Evolutionary conservation across 768 basidiomycete species (phyloP).

Genomic region (Boletus rubropictus): DNA sequence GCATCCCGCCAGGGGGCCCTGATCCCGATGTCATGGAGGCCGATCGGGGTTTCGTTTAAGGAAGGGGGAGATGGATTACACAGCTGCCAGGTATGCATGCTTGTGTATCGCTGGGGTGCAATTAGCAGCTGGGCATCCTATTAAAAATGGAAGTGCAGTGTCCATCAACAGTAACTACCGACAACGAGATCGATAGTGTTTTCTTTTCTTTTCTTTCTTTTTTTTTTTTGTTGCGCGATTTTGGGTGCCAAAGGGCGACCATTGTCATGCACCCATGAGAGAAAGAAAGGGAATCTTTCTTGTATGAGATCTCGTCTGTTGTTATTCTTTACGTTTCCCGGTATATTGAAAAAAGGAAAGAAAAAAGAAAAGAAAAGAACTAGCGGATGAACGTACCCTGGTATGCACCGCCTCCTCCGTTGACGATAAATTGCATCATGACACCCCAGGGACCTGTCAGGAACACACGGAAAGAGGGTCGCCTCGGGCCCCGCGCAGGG

Average conservation of each 20-base stretch:
- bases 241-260: background rate
- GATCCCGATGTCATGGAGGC: slow-evolving; percentile 2
- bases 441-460: slow-evolving; percentile 20
- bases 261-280: background rate
- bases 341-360: background rate
- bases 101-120: slow-evolving; percentile 7
- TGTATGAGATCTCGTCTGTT: background rate
- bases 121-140: slow-evolving; percentile 12
- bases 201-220: too few species aligned
- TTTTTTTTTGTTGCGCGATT: background rate
- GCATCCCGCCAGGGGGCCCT: slow-evolving; percentile 5
- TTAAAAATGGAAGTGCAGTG: slow-evolving; percentile 1
- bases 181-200: background rate
- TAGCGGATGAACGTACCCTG: slow-evolving; percentile 2
- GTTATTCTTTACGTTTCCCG: slow-evolving; percentile 10
- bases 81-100: slow-evolving; percentile 6
- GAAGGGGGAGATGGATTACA: slow-evolving; percentile 5
- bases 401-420: slow-evolving; percentile 16
- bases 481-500: slow-evolving; percentile 32
- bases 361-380: background rate
- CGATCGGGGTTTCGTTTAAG: slow-evolving; percentile 1
- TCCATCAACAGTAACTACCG: background rate
- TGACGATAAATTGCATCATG: slow-evolving; percentile 23
- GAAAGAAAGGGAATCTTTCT: background rate
- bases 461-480: slow-evolving; percentile 19